Percentiles rank a stretch among this genome's conserved stretches.
phyloP scores from a whole-genome alignment of 306 rosid genomes.

The Prunus kanzakura region DNA sequence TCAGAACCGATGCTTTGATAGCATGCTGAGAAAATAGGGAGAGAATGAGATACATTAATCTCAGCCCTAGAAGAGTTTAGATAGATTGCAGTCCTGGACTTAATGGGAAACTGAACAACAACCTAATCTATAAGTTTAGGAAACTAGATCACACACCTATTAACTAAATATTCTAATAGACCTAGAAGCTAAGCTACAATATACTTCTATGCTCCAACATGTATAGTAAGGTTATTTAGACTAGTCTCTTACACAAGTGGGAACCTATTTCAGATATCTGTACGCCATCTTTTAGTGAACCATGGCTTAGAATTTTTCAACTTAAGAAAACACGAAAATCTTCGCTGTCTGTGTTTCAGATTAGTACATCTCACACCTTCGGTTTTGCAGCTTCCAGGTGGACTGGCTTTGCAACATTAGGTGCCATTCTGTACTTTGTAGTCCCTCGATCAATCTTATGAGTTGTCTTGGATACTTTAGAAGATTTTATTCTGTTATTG shows the following conservation, averaged over 20 bases:
- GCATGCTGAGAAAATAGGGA: background rate
- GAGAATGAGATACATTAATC: background rate
- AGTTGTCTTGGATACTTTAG: constrained; percentile 27
- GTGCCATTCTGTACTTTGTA: constrained; percentile 27
- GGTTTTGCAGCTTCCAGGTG: constrained; percentile 41
- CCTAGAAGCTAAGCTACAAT: background rate
- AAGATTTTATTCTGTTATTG: constrained; percentile 30
- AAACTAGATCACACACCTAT: background rate
- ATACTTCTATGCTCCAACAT: background rate
- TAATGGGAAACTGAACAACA: background rate
- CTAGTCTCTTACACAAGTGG: background rate
- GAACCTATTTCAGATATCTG: background rate
- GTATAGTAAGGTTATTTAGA: background rate
- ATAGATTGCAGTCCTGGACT: background rate
- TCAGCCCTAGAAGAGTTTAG: background rate
- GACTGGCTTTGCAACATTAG: constrained; percentile 31
- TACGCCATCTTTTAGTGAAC: background rate
- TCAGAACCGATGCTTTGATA: background rate
- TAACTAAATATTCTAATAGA: background rate
- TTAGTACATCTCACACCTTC: constrained; percentile 44
- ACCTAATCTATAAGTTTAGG: background rate
- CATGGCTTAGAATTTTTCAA: background rate
- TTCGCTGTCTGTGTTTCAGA: background rate
- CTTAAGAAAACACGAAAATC: background rate
- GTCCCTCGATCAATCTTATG: constrained; percentile 26